Evolutionary conservation across 108 stramenopile species (phyloP).

Genomic region (Poteriospumella lacustris): DNA sequence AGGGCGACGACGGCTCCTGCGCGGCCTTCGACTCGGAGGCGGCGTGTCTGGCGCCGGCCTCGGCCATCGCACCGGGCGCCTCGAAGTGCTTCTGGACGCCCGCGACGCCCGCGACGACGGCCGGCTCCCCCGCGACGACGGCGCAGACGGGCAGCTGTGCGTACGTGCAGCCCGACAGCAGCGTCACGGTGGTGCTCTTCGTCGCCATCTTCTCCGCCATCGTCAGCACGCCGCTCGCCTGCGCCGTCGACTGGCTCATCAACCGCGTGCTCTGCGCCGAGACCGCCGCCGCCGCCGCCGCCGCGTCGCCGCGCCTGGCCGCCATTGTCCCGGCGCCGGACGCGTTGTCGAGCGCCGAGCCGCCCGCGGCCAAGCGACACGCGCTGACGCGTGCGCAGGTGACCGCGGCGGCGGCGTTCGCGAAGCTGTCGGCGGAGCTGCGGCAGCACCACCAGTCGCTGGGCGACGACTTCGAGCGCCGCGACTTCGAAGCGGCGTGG

Average conservation of each 20-base stretch:
- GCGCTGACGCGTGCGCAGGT: too few relatives aligned
- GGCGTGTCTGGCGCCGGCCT: neutral
- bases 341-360: too few relatives aligned
- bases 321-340: too few relatives aligned
- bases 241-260: neutral
- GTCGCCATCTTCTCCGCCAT: conserved; percentile 18
- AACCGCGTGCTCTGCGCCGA: neutral
- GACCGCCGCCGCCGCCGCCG: too few relatives aligned
- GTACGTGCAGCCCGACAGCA: neutral
- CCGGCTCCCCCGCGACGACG: too few relatives aligned
- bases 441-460: too few relatives aligned
- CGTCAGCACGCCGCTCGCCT: conserved; percentile 2
- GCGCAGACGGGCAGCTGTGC: neutral
- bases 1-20: conserved; percentile 1
- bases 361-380: too few relatives aligned
- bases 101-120: too few relatives aligned
- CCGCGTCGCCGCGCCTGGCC: too few relatives aligned
- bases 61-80: neutral
- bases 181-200: neutral
- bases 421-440: too few relatives aligned
- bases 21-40: neutral
- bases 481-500: neutral
- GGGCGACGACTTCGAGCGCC: too few relatives aligned
- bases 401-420: too few relatives aligned
- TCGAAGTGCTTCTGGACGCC: conserved; percentile 9